Conservation (phyloP, 2,329 filamentous ascomycete species). For the Penicillium sp. region DNA sequence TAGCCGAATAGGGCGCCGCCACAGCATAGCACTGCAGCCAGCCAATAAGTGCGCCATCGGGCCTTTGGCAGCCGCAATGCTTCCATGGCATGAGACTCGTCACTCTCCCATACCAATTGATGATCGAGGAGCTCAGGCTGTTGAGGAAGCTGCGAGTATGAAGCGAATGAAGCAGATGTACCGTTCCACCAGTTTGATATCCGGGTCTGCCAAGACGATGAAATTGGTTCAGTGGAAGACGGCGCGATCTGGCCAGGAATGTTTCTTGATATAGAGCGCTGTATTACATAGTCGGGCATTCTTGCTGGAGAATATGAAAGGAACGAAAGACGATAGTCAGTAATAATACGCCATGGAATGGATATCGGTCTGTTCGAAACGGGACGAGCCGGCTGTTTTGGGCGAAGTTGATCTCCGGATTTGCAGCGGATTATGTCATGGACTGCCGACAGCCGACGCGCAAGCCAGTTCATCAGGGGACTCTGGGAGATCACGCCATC, state of each 20-base stretch:
- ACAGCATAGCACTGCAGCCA: conserved; percentile 54
- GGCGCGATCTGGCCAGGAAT: conserved; percentile 4
- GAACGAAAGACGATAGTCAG: not conserved
- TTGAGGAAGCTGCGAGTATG: conserved; percentile 22
- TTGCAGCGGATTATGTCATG: conserved; percentile 15
- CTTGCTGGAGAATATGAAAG: conserved; percentile 1
- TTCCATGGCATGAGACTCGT: conserved; percentile 13
- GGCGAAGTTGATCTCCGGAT: conserved; percentile 11
- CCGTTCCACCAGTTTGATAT: conserved; percentile 17
- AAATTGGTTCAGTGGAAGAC: conserved; percentile 9
- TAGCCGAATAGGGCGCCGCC: conserved; percentile 51
- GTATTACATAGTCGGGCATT: conserved; percentile 16
- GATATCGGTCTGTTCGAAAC: not conserved
- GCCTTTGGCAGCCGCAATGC: conserved; percentile 28
- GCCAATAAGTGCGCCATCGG: conserved; percentile 53
- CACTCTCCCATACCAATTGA: not conserved
- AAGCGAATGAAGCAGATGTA: conserved; percentile 1
- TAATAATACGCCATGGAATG: not conserved
- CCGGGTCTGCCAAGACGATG: conserved; percentile 8
- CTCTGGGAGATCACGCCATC: conserved; percentile 14
- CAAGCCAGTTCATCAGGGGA: not conserved
- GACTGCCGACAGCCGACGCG: conserved; percentile 20
- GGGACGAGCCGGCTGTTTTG: conserved; percentile 2
- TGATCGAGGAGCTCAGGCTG: conserved; percentile 7
- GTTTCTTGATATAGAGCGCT: conserved; percentile 12